Evolutionary conservation across 805 yeast species (phyloP).

Genomic region (Alloascoidea africana): DNA sequence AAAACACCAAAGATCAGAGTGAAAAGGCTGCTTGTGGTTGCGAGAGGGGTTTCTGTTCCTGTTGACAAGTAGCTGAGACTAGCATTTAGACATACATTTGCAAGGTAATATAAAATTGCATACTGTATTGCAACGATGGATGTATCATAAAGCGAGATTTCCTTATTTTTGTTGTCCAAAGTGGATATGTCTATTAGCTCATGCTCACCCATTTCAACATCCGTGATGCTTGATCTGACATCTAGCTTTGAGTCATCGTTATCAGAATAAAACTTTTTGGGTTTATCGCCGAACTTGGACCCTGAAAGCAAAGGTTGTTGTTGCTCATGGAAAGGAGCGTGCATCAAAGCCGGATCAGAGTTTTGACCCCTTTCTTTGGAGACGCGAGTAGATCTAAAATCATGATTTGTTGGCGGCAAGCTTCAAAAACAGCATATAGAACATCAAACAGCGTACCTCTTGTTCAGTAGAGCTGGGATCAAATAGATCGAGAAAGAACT

Average conservation of each 20-base stretch:
- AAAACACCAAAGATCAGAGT: constrained; percentile 71
- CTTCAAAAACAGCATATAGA: constrained; percentile 2
- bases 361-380: background rate
- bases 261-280: background rate
- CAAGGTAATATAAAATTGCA: constrained; percentile 77
- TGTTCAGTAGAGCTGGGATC: constrained; percentile 29
- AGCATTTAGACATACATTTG: constrained; percentile 81
- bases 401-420: background rate
- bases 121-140: constrained; percentile 36
- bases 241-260: background rate
- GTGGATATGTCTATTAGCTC: background rate
- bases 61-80: constrained; percentile 81
- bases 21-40: constrained; percentile 91
- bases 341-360: background rate
- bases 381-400: too few species aligned
- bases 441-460: constrained; percentile 4
- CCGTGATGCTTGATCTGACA: background rate
- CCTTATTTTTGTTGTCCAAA: constrained; percentile 42
- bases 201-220: background rate
- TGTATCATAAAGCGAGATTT: constrained; percentile 21
- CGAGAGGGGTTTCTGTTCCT: constrained; percentile 83
- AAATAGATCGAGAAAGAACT: constrained; percentile 70
- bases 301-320: constrained; percentile 2
- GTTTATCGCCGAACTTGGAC: constrained; percentile 3
- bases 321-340: background rate